Conservation (phyloP, 202 grass and related monocot genomes). For the Zizania palustris region DNA sequence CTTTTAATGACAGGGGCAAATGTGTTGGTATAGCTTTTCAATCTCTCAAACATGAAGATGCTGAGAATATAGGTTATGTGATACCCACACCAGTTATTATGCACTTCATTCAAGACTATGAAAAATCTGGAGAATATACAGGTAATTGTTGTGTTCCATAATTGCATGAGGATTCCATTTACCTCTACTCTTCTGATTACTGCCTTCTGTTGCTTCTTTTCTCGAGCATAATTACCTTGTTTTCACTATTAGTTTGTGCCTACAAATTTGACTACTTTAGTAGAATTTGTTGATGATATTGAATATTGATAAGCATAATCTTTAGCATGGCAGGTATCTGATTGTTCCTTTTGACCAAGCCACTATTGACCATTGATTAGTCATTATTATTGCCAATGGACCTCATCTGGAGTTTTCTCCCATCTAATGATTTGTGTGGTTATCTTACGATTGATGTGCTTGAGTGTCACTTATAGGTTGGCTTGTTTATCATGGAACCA, state of each 20-base stretch:
- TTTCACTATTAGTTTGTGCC: conserved; percentile 17
- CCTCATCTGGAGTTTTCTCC: background rate
- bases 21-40: conserved; percentile 99
- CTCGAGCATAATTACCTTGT: background rate
- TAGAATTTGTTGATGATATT: conserved; percentile 20
- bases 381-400: background rate
- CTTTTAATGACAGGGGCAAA: conserved; percentile 85
- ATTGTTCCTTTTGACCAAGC: conserved; percentile 2
- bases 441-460: conserved; percentile 4
- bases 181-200: background rate
- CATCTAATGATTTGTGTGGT: background rate
- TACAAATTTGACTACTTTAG: background rate
- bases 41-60: conserved; percentile 98
- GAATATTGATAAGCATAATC: conserved; percentile 1
- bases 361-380: background rate
- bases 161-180: conserved; percentile 18
- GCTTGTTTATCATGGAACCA: background rate
- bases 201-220: background rate
- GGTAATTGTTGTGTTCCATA: conserved; percentile 45
- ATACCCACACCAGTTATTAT: conserved; percentile 95
- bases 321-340: background rate
- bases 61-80: conserved; percentile 97
- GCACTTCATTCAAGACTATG: conserved; percentile 92
- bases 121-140: conserved; percentile 94
- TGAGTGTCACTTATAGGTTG: background rate